Evolutionary conservation across 352 stramenopile genomes (phyloP), one percentile per base, ranked within the genome.

Genomic region (Elongisporangium anandrum): DNA sequence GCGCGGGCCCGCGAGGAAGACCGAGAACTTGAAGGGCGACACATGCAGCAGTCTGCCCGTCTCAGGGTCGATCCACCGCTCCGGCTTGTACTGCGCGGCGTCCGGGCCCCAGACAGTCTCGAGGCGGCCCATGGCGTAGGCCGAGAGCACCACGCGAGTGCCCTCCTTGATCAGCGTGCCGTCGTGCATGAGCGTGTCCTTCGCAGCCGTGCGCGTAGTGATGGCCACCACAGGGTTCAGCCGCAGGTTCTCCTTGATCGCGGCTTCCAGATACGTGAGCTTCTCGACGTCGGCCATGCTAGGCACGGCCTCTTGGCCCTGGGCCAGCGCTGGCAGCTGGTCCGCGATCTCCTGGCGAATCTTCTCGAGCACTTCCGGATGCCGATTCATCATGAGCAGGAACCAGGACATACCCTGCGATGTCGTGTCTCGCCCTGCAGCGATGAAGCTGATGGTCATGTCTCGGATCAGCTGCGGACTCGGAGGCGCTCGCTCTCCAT

Each of bases 341-440:
- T 39, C 49, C 16, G 59, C 51, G 4, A 91, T 57, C 54, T 92
- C 84, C 5, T 74, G 61, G n/a, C 73, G 69, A 22, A 91, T 77
- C n/a, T 66, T 73, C 19, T 50, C 10, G 52, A 76, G 55, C 26
- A 85, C 71, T 9, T 69, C 22, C 0, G 80, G 85, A 48, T 87
- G 65, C 9, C 75, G 76, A n/a, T 75, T 79, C 55, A 94, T 61
- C 73, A 92, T 87, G 49, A 90, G 79, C 41, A 95, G 54, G 19
- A 88, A 75, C 85, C 85, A 95, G 21, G 70, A 59, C 45, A 92
- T 50, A 6, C 72, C 78, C 29, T 75, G 67, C 7, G 78, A 77
- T 6, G 85, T 92, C 1, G 87, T 94, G 54, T 87, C 83, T 29
- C 79, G 67, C n/a, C 87, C 85, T 38, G 81, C 85, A 3, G 83